Base-by-base conservation (phyloP, 2,329 filamentous ascomycete species). In the Exophiala xenobiotica region DNA sequence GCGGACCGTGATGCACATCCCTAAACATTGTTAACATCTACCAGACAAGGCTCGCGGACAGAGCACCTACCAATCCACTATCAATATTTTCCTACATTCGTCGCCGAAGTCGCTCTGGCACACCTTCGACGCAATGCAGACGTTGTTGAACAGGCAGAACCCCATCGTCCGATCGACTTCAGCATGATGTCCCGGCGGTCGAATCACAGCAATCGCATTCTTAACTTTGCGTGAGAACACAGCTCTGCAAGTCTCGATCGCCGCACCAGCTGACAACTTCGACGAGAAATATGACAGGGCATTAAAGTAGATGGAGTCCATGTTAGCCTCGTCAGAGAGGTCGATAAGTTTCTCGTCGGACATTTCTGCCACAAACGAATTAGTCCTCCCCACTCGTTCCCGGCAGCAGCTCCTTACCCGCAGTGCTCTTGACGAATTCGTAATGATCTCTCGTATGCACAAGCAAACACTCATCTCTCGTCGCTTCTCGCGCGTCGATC, bases 101-200 rank as follows among this genome's bases (percentile, higher is more conserved):
- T 92, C 82, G 1, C 88, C 88, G 61, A 88, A 93, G 53, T 90
- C 84, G 46, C 79, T 74, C 67, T 96, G 90, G 66, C 91, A 96
- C 9, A 91, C 87, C 53, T 83, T 86, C n/a, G 90, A 86, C 1
- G 91, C 92, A 52, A 99, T 87, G 16, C 89, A 90, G 2, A 97
- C 93, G 64, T 99, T 99, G 73, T 99, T 96, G 74, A 97, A 97
- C 53, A 97, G 81, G 68, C 93, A 99, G 66, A 99, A 99, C 0
- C 93, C 93, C 79, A 96, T 93, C 1, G 92, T 82, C 27, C 84
- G 78, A 63, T 93, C 80, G 51, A 83, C 85, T 67, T 99, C 93
- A 1, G 93, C 93, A 68, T 99, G 93, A 64, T 99, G 93, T 0
- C 93, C 93, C 0, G 93, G 93, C 1, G 93, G 93, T 11, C 93